Evolutionary conservation across 331 rosid species (phyloP).

Genomic region (Acacia concinna): DNA sequence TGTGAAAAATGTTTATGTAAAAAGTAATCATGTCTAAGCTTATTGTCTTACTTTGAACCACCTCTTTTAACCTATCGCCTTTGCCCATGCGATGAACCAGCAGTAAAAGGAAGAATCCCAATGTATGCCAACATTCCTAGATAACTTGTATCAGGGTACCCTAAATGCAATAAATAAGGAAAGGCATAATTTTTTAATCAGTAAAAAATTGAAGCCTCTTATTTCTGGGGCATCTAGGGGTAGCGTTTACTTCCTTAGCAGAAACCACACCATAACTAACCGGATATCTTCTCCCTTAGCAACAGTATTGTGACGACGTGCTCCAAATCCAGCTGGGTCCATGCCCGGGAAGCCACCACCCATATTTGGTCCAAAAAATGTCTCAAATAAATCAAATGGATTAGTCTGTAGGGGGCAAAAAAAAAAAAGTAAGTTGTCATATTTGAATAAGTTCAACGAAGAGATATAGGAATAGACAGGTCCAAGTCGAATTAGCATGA

Average conservation of each 20-base stretch:
- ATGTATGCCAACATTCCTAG: not conserved
- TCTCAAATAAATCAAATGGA: constrained; percentile 97
- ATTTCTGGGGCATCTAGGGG: not conserved
- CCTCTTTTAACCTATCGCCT: too few species aligned
- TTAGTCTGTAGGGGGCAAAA: constrained; percentile 63
- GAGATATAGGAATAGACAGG: constrained; percentile 21
- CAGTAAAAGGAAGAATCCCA: not conserved
- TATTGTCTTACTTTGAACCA: too few species aligned
- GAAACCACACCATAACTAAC: constrained; percentile 51
- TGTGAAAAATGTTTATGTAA: not conserved
- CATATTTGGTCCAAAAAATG: constrained; percentile 87
- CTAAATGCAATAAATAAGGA: not conserved
- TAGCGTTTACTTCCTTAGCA: not conserved
- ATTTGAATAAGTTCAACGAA: constrained; percentile 4
- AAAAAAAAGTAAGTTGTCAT: constrained; percentile 1
- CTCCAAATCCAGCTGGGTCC: constrained; percentile 78
- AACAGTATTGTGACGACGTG: constrained; percentile 82
- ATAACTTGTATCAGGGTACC: not conserved
- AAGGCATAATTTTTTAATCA: not conserved
- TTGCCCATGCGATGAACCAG: too few species aligned
- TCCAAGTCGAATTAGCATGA: constrained; percentile 12
- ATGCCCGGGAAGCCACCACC: constrained; percentile 78
- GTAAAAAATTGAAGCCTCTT: not conserved
- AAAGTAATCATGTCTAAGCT: not conserved
- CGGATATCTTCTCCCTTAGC: constrained; percentile 95